Evolutionary conservation across 2,329 filamentous ascomycete species (phyloP).

Genomic region (Pseudogymnoascus sp.): DNA sequence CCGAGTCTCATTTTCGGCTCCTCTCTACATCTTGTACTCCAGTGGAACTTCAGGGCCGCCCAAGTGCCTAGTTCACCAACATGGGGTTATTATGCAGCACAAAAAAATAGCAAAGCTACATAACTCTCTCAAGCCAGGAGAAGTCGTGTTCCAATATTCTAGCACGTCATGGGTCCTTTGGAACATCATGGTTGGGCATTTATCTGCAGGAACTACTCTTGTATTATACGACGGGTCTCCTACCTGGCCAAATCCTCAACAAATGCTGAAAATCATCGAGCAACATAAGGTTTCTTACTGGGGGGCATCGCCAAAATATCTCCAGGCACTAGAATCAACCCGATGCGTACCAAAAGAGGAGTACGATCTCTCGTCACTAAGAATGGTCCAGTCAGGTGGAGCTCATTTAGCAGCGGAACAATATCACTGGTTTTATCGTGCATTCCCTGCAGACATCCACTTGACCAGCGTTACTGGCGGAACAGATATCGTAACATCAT

Average conservation of each 20-base stretch:
- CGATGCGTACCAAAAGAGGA: constrained; percentile 32
- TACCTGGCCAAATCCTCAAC: constrained; percentile 35
- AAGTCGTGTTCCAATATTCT: constrained; percentile 41
- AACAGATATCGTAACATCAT: constrained; percentile 41
- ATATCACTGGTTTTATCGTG: constrained; percentile 40
- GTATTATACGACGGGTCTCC: constrained; percentile 41
- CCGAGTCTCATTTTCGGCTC: constrained; percentile 10
- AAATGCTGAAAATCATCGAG: constrained; percentile 33
- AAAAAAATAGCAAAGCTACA: constrained; percentile 40
- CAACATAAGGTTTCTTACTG: constrained; percentile 37
- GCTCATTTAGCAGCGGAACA: constrained; percentile 38
- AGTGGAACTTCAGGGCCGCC: constrained; percentile 14
- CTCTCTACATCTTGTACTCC: constrained; percentile 14
- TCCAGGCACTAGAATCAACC: constrained; percentile 36
- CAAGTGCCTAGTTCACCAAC: constrained; percentile 33
- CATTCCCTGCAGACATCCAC: constrained; percentile 34
- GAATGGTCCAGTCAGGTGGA: constrained; percentile 41
- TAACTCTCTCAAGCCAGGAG: constrained; percentile 36
- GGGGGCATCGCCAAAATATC: constrained; percentile 39
- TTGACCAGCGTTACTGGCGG: constrained; percentile 41
- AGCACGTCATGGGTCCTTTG: constrained; percentile 44
- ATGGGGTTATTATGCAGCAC: constrained; percentile 38
- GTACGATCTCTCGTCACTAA: constrained; percentile 35
- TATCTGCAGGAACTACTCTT: constrained; percentile 37
- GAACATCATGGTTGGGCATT: constrained; percentile 39